These are phyloP conservation scores for Vitis amurensis DNA, from an alignment of 164 flowering plant genomes.

Conservation along the genomic window DNA sequence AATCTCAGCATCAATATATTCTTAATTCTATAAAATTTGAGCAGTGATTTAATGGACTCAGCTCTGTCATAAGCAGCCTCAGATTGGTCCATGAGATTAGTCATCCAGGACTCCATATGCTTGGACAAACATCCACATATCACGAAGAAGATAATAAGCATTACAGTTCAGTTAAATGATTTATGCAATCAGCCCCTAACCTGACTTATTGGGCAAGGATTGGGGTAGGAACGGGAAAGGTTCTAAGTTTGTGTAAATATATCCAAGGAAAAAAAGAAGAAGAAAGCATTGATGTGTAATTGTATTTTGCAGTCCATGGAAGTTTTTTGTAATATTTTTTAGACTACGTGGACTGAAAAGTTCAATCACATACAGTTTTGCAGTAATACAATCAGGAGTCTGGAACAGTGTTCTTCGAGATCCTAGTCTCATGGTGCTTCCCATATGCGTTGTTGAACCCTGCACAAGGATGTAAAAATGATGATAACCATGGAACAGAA, in stretches of 20 bases:
- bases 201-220: no score
- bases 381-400: conserved; percentile 65
- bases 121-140: not conserved
- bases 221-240: no score
- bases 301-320: no score
- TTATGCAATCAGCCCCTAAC: no score
- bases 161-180: no score
- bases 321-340: not conserved
- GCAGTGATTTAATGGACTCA: not conserved
- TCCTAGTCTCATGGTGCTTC: conserved; percentile 96
- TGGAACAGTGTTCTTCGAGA: conserved; percentile 81
- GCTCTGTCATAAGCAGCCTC: not conserved
- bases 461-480: conserved; percentile 23
- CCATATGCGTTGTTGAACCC: conserved; percentile 97
- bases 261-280: no score
- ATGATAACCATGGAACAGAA: not conserved
- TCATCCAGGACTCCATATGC: not conserved
- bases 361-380: conserved; percentile 66
- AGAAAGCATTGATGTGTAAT: no score
- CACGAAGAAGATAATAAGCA: no score
- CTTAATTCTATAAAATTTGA: not conserved
- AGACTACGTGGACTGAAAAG: not conserved
- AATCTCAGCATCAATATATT: not conserved
- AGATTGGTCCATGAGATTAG: not conserved
- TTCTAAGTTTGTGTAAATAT: no score